Conservation (phyloP, 2,329 filamentous ascomycete species). For the Trichoderma aggressivum region DNA sequence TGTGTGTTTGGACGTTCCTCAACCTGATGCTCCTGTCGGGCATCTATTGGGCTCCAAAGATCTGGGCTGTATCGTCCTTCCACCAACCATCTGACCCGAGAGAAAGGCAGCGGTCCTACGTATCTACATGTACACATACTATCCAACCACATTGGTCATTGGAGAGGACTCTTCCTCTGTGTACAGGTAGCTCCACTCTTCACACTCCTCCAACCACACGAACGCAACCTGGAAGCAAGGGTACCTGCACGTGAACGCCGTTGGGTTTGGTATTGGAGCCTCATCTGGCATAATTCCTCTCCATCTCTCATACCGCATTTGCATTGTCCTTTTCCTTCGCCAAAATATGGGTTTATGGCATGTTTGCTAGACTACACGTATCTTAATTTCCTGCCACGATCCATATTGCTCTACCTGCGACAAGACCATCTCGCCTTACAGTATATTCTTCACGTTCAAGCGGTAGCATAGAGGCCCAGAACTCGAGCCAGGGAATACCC, state of each 20-base stretch:
- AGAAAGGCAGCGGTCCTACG: no score
- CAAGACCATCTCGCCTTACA: neutral
- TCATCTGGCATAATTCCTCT: neutral
- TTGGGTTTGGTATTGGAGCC: neutral
- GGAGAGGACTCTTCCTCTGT: no score
- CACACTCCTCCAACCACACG: neutral
- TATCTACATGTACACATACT: no score
- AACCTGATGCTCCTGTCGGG: rapidly evolving
- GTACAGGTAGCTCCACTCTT: no score
- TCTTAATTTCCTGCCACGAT: no score
- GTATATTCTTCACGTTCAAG: neutral
- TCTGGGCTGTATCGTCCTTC: neutral
- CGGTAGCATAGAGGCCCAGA: no score
- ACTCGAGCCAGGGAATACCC: rapidly evolving
- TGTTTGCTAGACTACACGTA: no score
- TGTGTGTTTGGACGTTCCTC: no score
- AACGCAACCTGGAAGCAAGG: neutral
- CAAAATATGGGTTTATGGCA: no score
- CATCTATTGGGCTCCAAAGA: neutral
- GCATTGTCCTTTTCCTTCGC: rapidly evolving
- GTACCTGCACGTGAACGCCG: neutral
- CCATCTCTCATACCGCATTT: neutral
- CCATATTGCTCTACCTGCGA: no score
- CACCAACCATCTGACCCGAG: no score
- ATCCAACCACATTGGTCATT: no score